Evolutionary conservation across 2,329 filamentous ascomycete species (phyloP).

Genomic region (Fusarium newnesense): DNA sequence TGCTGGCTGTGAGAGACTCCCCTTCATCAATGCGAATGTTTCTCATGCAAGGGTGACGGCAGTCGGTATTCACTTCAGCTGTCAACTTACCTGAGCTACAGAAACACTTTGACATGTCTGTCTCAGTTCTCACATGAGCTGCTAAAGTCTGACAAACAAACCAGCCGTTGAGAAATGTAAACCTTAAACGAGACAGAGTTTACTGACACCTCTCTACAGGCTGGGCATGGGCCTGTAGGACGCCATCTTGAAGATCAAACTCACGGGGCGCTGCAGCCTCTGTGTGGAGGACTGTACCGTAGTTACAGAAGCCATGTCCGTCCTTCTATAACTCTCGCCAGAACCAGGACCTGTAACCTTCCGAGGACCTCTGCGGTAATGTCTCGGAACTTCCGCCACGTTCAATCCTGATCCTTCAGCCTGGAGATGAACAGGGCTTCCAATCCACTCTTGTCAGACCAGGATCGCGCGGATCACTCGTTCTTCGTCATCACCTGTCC

Average conservation of each 20-base stretch:
- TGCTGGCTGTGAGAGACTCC: not conserved
- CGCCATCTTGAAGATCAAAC: constrained; percentile 23
- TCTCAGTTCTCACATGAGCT: not conserved
- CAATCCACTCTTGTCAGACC: constrained; percentile 20
- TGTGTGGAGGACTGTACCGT: constrained; percentile 6
- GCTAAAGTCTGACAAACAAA: not conserved
- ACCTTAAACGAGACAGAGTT: not conserved
- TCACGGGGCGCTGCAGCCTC: not conserved
- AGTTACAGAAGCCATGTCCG: not conserved
- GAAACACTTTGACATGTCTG: not conserved
- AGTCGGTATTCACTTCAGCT: constrained; percentile 4
- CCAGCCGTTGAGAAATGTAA: not conserved
- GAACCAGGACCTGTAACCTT: not conserved
- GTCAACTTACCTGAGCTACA: constrained; percentile 11
- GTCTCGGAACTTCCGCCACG: constrained; percentile 35
- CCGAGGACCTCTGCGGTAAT: constrained; percentile 12
- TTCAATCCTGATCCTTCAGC: constrained; percentile 31
- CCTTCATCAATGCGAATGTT: constrained; percentile 27
- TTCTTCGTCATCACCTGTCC: constrained; percentile 22
- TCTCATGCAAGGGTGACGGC: constrained; percentile 8
- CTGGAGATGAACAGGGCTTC: constrained; percentile 7
- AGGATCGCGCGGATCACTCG: constrained; percentile 21
- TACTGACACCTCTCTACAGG: not conserved
- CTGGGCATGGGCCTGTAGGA: constrained; percentile 6
- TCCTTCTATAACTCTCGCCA: constrained; percentile 10